Base-by-base conservation (phyloP, 164 flowering plant genomes). In the Warburgia ugandensis region DNA sequence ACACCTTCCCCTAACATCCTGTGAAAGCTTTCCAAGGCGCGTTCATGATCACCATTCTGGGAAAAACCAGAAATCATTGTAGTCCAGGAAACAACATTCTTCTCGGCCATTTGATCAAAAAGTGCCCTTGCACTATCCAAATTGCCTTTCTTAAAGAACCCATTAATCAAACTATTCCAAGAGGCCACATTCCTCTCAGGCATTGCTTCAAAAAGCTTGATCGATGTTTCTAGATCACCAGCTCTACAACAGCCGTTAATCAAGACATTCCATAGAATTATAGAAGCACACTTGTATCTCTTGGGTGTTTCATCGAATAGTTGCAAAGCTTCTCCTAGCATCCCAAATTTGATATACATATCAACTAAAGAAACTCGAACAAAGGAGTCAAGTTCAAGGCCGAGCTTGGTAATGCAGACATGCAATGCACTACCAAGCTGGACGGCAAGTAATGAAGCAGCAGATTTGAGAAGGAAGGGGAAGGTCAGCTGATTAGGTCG, bases 261-360 rank as follows among this genome's bases (percentile, higher is more conserved):
- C 73, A 80, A 23, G 52, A 72, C 70, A 68, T 77, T 77, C 86
- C 86, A 80, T n/a, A 75, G 35, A 35, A 73, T 16, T 3, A 73
- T 43, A 60, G 67, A 71, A 16, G 16, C 64, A 27, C 14, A 28
- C 64, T 64, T 66, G 54, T 40, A 62, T 50, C 63, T 53, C n/a
- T 75, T 64, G 30, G 73, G 66, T 19, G 72, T 75, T 74, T 73
- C 77, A 31, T 77, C 77, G 48, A 80, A 77, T 70, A 73, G 26
- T 35, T 73, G 62, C 23, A 67, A 25, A 0, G 77, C 83, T 13
- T 11, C 11, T 22, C 37, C 43, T 60, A 69, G 32, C 6, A 25
- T 32, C 36, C 58, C 68, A 19, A 69, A 38, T 44, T 77, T 73
- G 31, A 60, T 76, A 58, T 80, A 76, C 80, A 74, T 72, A 20